Evolutionary conservation across 139 green algal species (phyloP).

Genomic region (Diplosphaera chodatii): DNA sequence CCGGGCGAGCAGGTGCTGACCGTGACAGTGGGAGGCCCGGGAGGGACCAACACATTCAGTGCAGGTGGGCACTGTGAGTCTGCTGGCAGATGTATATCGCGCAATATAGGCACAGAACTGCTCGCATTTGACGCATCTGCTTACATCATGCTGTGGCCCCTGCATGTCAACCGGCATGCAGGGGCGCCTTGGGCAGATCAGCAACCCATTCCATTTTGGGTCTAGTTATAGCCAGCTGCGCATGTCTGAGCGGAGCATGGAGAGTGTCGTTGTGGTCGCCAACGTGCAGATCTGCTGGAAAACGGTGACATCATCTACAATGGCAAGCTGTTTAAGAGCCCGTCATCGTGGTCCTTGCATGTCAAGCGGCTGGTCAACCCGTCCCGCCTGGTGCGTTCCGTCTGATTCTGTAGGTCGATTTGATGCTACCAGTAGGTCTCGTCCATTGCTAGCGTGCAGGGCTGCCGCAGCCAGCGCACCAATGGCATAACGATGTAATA

Average conservation of each 20-base stretch:
- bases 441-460: too few species aligned
- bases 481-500: too few species aligned
- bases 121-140: too few species aligned
- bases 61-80: conserved; percentile 7
- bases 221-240: too few species aligned
- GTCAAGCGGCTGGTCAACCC: conserved; percentile 22
- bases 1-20: conserved; percentile 5
- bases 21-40: conserved; percentile 13
- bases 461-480: too few species aligned
- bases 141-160: too few species aligned
- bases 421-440: too few species aligned
- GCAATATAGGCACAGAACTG: too few species aligned
- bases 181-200: conserved; percentile 1
- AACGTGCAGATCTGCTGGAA: conserved; percentile 13
- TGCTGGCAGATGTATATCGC: not conserved
- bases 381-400: not conserved
- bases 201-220: not conserved
- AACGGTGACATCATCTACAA: conserved; percentile 25
- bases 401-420: too few species aligned
- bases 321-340: conserved; percentile 13
- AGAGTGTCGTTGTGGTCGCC: not conserved
- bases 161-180: too few species aligned
- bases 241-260: not conserved
- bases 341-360: conserved; percentile 21
- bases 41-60: conserved; percentile 1